Base-by-base conservation (phyloP, 495 filamentous ascomycete genomes). In the Trichoderma gamsii region DNA sequence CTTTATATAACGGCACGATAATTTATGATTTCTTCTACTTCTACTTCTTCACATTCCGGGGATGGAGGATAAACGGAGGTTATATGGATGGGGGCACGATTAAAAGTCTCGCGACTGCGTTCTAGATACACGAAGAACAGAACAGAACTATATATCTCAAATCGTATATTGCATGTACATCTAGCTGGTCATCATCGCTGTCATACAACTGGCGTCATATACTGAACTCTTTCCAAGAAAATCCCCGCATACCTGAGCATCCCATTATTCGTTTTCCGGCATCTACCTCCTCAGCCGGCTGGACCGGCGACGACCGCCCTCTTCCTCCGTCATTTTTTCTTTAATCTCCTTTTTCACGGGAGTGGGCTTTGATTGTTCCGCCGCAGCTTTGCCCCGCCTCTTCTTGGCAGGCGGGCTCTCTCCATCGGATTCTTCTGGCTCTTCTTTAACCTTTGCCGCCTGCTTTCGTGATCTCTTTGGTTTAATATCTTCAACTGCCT, bases 321-420 rank as follows among this genome's bases (percentile, higher is more conserved):
- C 67, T 44, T 72, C 67, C 0, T 41, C 56, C 52, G 66, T 69
- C 32, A 21, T 49, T 68, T 74, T 56, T 23, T 44, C 52, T 70
- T 72, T 76, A 16, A 43, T 21, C 69, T 74, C 63, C 23, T 44
- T 63, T 70, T 72, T 76, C 7, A 43, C 21, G 18, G 25, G 56
- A 61, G 56, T 8, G 15, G 56, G 8, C 25, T 61, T 61, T 11
- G 56, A 32, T 5, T 32, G 32, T 16, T 44, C 67, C 27, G 21
- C 16, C 23, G 35, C 32, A 5, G 3, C 51, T 46, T 63, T 41
- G 63, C 66, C 67, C n/a, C 59, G 67, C 64, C 49, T 49, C 65
- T 43, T 65, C 35, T 65, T 65, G 35, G 29, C n/a, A 41, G 63
- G 63, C 9, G 65, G 66, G 16, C 66, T 41, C 35, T 49, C 32